Base-by-base conservation (phyloP, 1,139 yeast species). In the Zygosaccharomyces sapae region DNA sequence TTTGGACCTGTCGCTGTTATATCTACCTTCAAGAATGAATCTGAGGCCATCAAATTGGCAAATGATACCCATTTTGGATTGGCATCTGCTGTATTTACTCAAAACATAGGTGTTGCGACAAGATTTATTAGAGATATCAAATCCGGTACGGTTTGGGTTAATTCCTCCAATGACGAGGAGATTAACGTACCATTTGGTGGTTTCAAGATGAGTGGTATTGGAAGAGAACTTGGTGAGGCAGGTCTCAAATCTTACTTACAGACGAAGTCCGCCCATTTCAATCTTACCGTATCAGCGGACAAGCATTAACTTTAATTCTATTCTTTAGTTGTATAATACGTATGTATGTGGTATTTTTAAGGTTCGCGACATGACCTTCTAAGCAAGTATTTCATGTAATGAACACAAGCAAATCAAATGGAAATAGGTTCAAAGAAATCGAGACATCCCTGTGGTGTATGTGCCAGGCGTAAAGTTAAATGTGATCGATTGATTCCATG, bases 1-100 rank as follows among this genome's bases (percentile, higher is more conserved):
- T 89, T 89, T 63, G 96, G 97, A 29, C 96, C 97, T n/a, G 95
- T 88, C 33, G 88, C 84, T 42, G 78, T 86, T n/a, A 73, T 85
- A 45, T 72, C 81, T 55, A 81, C 80, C 67, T 89, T 89, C 70
- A 70, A 71, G 47, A 77, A 82, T 42, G 80, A 78, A 51, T 89
- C 84, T 48, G 92, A 88, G 61, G 96, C 80, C 22, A 68, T 89
- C 40, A 70, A 69, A 48, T 71, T 77, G 58, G 94, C 95, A 49
- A 87, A 87, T 65, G 81, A 81, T 63, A 74, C 92, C 20, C 72
- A 71, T 40, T 89, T 85, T 63, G 94, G 94, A 45, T 74, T 84
- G 55, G 94, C 89, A 50, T 88, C 94, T 37, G 83, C 87, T 55
- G 76, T 89, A 22, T 88, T 86, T 72, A 80, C 96, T 45, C 70